Percentiles rank a stretch among this genome's conserved stretches.
Evolutionary conservation across 139 green algal species (phyloP).

Genomic region (Zygnema cylindricum): DNA sequence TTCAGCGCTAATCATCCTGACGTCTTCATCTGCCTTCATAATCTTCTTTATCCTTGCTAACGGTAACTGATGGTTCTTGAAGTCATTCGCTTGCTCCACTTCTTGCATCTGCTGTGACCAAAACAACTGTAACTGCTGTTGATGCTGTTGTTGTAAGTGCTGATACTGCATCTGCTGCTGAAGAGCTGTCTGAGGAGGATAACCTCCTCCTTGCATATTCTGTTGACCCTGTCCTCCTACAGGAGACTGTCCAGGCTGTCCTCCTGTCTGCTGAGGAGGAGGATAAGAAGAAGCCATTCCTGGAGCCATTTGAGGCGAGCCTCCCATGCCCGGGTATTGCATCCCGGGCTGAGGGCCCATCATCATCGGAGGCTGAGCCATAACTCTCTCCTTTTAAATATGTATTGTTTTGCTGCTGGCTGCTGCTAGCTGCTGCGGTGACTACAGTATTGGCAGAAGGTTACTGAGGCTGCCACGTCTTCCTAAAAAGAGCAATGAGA

Average conservation of each 20-base stretch:
- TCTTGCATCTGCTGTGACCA: conserved; percentile 84
- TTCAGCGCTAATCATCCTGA: conserved; percentile 81
- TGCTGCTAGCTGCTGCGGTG: no score
- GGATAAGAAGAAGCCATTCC: not conserved
- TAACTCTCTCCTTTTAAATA: not conserved
- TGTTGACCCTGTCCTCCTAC: not conserved
- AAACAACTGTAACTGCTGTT: conserved; percentile 79
- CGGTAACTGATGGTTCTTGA: conserved; percentile 96
- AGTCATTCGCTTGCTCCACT: conserved; percentile 79
- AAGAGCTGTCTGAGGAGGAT: not conserved
- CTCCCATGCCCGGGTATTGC: conserved; percentile 23
- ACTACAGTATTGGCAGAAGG: no score
- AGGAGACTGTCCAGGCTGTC: not conserved
- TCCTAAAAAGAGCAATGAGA: no score
- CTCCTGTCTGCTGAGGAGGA: not conserved
- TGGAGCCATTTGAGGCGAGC: not conserved
- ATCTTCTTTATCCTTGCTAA: conserved; percentile 99
- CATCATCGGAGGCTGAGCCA: conserved; percentile 20
- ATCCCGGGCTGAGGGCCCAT: conserved; percentile 1
- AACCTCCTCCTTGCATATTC: not conserved
- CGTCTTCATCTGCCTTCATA: conserved; percentile 87
- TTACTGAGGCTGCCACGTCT: no score
- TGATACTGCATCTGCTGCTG: conserved; percentile 55
- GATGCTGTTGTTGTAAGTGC: conserved; percentile 57
- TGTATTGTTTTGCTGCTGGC: no score